Conservation (phyloP, 2,329 filamentous ascomycete genomes). For the Colletotrichum spaethianum region DNA sequence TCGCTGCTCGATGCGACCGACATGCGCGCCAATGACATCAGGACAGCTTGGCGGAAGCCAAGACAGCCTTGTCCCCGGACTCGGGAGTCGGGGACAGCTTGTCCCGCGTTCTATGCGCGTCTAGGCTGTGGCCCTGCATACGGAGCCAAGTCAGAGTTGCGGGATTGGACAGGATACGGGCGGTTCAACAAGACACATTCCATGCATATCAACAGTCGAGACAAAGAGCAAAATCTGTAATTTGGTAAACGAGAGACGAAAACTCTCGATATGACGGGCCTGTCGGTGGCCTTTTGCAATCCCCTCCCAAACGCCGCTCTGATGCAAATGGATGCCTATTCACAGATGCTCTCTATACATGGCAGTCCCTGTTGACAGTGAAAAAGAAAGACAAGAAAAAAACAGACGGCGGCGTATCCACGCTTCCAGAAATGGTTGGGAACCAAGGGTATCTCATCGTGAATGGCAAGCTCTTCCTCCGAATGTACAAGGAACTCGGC, state of each 20-base stretch:
- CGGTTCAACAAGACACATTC: slow-evolving; percentile 2
- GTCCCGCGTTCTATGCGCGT: slow-evolving; percentile 25
- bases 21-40: slow-evolving; percentile 38
- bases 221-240: not conserved
- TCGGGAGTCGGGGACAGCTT: slow-evolving; percentile 37
- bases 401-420: slow-evolving; percentile 3
- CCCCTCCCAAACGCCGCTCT: slow-evolving; percentile 33
- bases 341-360: slow-evolving; percentile 31
- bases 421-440: slow-evolving; percentile 30
- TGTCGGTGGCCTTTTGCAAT: slow-evolving; percentile 33
- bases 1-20: slow-evolving; percentile 5
- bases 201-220: not conserved
- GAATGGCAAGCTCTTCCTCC: slow-evolving; percentile 36
- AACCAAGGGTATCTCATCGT: slow-evolving; percentile 41
- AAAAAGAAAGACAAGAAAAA: slow-evolving; percentile 7
- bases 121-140: slow-evolving; percentile 20
- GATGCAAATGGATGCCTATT: slow-evolving; percentile 34
- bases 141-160: not conserved
- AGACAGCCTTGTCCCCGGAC: slow-evolving; percentile 31
- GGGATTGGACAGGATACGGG: slow-evolving; percentile 13
- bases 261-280: slow-evolving; percentile 28
- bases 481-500: slow-evolving; percentile 13
- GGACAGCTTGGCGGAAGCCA: slow-evolving; percentile 33
- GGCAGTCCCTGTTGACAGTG: not conserved
- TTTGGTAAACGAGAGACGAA: slow-evolving; percentile 13